A percentile compares a stretch with the other conserved stretches of the same genome.
These are phyloP conservation scores for Arthrobotrys pseudoclavata DNA, from an alignment of 2,329 filamentous ascomycete genomes.

Conservation along the genomic window DNA sequence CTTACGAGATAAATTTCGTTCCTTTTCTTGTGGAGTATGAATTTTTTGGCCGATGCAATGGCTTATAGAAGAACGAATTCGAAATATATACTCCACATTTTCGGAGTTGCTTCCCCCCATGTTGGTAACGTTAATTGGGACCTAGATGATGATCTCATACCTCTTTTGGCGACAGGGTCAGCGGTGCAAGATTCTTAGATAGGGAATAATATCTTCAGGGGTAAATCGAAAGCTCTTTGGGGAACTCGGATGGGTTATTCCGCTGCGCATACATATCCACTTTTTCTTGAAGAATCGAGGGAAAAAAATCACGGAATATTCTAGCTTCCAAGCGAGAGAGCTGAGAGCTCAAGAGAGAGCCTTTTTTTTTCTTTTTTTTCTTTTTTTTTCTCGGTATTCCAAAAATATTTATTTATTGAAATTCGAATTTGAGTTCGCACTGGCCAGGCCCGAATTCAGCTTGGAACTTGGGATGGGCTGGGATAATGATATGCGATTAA, in stretches of 20 bases:
- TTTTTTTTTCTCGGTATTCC: not conserved
- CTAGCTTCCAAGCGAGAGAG: constrained; percentile 4
- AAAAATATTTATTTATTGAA: not conserved
- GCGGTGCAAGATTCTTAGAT: constrained; percentile 26
- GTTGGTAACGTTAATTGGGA: constrained; percentile 28
- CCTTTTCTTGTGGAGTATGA: too few relatives aligned
- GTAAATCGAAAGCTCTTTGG: constrained; percentile 20
- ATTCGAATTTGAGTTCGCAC: not conserved
- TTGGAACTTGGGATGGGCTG: not conserved
- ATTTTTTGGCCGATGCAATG: too few relatives aligned
- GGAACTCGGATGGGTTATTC: constrained; percentile 18
- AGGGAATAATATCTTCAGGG: constrained; percentile 34
- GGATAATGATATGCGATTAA: constrained; percentile 27
- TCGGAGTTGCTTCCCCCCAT: constrained; percentile 23
- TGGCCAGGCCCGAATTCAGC: constrained; percentile 27
- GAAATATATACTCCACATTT: constrained; percentile 23
- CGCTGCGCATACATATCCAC: not conserved
- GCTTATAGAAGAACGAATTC: not conserved
- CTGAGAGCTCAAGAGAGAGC: not conserved
- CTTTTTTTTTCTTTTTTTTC: not conserved
- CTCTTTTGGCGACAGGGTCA: constrained; percentile 13
- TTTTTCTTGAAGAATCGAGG: constrained; percentile 3
- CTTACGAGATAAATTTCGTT: constrained; percentile 34
- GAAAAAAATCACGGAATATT: constrained; percentile 18
- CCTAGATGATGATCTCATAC: constrained; percentile 49